These are phyloP conservation scores for Aspergillus fumigatiaffinis DNA, from an alignment of 2,329 filamentous ascomycete genomes.

Conservation along the genomic window DNA sequence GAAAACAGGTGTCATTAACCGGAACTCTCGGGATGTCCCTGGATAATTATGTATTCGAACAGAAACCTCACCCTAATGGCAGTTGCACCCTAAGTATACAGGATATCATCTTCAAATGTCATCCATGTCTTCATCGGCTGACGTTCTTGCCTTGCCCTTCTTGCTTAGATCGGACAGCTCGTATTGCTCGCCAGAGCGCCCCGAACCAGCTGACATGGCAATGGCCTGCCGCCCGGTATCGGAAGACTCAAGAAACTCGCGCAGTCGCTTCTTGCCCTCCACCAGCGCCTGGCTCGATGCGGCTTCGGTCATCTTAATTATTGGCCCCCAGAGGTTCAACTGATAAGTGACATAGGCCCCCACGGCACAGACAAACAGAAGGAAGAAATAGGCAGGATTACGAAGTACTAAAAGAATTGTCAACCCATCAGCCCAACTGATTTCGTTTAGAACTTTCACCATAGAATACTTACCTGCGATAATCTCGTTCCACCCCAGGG, in stretches of 20 bases:
- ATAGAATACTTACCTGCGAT: conserved; percentile 67
- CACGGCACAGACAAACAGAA: conserved; percentile 71
- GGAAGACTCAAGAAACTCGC: conserved; percentile 84
- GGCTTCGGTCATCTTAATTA: conserved; percentile 90
- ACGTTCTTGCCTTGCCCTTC: conserved; percentile 16
- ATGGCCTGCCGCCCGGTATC: conserved; percentile 81
- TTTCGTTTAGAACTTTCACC: not conserved
- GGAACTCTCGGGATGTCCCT: not conserved
- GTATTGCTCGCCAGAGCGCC: conserved; percentile 49
- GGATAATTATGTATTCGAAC: not conserved
- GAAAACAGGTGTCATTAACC: not conserved
- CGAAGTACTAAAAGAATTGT: conserved; percentile 64
- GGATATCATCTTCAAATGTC: conserved; percentile 28
- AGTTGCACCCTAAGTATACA: not conserved
- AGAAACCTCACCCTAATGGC: not conserved
- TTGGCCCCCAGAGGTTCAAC: conserved; percentile 92
- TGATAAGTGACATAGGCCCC: conserved; percentile 87
- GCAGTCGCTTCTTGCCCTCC: conserved; percentile 84
- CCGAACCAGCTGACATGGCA: conserved; percentile 58
- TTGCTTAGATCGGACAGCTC: conserved; percentile 50
- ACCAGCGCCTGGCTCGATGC: conserved; percentile 81
- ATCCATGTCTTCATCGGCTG: conserved; percentile 29
- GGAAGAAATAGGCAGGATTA: conserved; percentile 88
- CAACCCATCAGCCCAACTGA: not conserved
- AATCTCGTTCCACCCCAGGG: conserved; percentile 98